Percentiles rank a stretch among this genome's conserved stretches.
phyloP scores from a whole-genome alignment of 495 filamentous ascomycete species.

The Chaetomidium leptoderma region DNA sequence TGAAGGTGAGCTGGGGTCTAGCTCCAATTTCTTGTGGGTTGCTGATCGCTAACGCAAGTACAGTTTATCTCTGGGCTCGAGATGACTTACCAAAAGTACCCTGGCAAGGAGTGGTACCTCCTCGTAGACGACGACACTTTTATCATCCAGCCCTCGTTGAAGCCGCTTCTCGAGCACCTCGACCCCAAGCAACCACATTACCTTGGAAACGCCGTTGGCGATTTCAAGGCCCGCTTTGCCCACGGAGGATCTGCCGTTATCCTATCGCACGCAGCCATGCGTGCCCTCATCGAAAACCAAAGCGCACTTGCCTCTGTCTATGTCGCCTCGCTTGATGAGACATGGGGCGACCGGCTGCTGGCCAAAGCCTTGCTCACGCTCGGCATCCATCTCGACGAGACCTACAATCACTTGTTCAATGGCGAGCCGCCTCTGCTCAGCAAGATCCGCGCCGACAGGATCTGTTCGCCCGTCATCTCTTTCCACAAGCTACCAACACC shows the following conservation, averaged over 20 bases:
- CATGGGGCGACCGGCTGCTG: conserved; percentile 44
- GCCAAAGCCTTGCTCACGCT: conserved; percentile 39
- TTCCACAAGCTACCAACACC: conserved; percentile 39
- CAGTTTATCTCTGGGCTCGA: conserved; percentile 45
- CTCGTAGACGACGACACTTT: conserved; percentile 48
- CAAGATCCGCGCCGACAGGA: conserved; percentile 38
- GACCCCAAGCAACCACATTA: conserved; percentile 39
- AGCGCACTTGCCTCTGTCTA: conserved; percentile 30
- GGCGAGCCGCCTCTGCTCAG: conserved; percentile 42
- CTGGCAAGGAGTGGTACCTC: conserved; percentile 48
- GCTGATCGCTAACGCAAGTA: not conserved
- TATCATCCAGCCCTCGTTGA: conserved; percentile 39
- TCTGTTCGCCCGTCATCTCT: conserved; percentile 39
- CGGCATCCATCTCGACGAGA: conserved; percentile 43
- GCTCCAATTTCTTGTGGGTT: not conserved
- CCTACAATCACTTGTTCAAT: conserved; percentile 43
- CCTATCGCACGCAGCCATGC: conserved; percentile 42
- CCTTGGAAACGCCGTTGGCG: conserved; percentile 49
- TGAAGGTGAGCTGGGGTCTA: conserved; percentile 36
- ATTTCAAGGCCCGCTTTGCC: conserved; percentile 44
- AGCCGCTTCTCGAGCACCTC: conserved; percentile 38
- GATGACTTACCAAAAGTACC: conserved; percentile 38
- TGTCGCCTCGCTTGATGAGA: conserved; percentile 36
- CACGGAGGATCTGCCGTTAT: conserved; percentile 46
- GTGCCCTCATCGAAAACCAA: conserved; percentile 32